Evolutionary conservation across 768 basidiomycete genomes (phyloP), one percentile per base, ranked within the genome.

Genomic region (Tricholoma flavovirens): DNA sequence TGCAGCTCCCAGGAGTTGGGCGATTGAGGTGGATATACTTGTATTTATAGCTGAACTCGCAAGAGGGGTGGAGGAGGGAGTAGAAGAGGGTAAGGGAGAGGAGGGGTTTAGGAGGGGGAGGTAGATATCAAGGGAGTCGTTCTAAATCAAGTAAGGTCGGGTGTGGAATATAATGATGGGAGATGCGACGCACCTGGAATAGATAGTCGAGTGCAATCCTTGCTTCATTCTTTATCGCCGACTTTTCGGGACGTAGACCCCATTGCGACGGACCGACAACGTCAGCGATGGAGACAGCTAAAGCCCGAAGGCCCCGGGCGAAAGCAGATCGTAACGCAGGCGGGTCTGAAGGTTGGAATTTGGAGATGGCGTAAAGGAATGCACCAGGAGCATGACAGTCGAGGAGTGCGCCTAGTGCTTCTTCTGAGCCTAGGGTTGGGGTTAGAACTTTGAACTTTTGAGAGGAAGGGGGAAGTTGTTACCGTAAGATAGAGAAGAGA

Each of bases 401-500:
- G 4, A 90, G 76, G 4, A 91, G 71, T 4, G 78, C 78, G 2
- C 73, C 69, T 0, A 91, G 73, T 0, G 86, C 82, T 15, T 78
- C 78, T 21, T 83, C 78, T 0, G 88, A 85, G 19, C 88, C 85
- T 85, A 54, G 8, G 30, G 40, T n/a, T 10, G 43, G 43, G 32
- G 11, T 36, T 22, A 19, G 51, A 35, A 52, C 21, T 49, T 29
- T 32, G 35, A 36, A 45, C n/a, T n/a, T n/a, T n/a, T n/a, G 19
- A 33, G 49, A 14, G 29, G 49, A 50, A 38, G 45, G 50, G 11
- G 4, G 24, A 46, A 1, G 35, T 21, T 49, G 19, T 14, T 36
- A 83, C 87, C 88, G 59, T 88, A 86, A 0, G 88, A 79, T 11
- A 92, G 73, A 0, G 90, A 91, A 0, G 87, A 79, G 14, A 91